These are phyloP conservation scores for Cutaneotrichosporon cavernicola DNA, from an alignment of 1,284 basidiomycete species.

Conservation along the genomic window DNA sequence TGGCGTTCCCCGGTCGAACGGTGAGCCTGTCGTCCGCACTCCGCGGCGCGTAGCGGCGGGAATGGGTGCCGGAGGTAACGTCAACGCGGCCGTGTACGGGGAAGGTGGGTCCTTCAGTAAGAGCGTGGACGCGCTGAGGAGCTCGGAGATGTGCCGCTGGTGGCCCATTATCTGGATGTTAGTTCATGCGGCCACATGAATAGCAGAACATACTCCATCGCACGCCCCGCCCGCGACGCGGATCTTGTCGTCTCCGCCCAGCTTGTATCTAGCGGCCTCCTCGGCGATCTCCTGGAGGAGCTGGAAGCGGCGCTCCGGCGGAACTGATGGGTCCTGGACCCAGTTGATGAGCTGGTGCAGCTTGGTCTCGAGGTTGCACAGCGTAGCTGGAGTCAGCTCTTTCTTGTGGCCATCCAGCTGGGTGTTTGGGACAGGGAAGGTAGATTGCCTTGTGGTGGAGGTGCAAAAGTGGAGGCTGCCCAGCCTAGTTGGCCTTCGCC, in stretches of 20 bases:
- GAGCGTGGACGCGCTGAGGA: conserved; percentile 50
- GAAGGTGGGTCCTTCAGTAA: conserved; percentile 56
- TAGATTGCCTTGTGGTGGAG: not conserved
- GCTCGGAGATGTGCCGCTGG: conserved; percentile 62
- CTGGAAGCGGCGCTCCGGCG: conserved; percentile 77
- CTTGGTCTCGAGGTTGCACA: conserved; percentile 73
- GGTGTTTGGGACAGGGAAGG: not conserved
- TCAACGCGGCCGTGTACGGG: conserved; percentile 62
- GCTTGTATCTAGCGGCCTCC: conserved; percentile 84
- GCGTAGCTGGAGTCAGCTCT: conserved; percentile 59
- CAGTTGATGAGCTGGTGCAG: conserved; percentile 70
- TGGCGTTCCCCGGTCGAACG: conserved; percentile 39
- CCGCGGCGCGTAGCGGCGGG: conserved; percentile 44
- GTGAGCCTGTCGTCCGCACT: conserved; percentile 45
- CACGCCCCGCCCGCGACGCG: conserved; percentile 91
- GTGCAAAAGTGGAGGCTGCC: conserved; percentile 1
- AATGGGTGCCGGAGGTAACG: conserved; percentile 62
- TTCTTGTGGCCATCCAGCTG: not conserved
- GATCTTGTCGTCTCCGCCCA: conserved; percentile 98
- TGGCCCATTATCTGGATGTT: conserved; percentile 63
- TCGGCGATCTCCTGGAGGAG: conserved; percentile 90
- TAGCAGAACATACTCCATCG: conserved; percentile 63
- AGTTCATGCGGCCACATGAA: not conserved
- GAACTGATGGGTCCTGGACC: conserved; percentile 65
- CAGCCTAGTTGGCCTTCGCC: not conserved